Base-by-base conservation (phyloP, 106 monocot genomes). In the Triglochin maritima region DNA sequence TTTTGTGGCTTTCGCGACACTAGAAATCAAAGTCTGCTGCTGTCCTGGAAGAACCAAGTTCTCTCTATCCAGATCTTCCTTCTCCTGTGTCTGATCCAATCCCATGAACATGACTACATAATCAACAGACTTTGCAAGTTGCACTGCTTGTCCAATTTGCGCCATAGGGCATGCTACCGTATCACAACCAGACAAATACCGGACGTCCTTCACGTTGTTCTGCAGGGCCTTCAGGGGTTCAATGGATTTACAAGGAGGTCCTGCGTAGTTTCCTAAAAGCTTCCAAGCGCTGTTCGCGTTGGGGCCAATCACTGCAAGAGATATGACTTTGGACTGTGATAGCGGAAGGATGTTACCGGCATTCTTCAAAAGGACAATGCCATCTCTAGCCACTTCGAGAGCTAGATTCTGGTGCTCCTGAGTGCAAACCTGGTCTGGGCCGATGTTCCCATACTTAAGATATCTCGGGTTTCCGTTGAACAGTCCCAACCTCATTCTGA, bases 361-460 rank as follows among this genome's bases (percentile, higher is more conserved):
- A 66, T 96, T 96, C 76, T 96, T 96, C 10, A 96, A 73, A 43
- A 96, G 80, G 69, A 96, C 95, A 41, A 96, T 83, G 78, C 90
- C 95, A 43, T 87, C 82, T 44, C 75, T 69, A 4, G 95, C 95
- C 41, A 81, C 85, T 70, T 90, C 79, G 6, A 85, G 75, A 17
- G 95, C 90, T 46, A 96, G 59, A 52, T 78, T 55, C 70, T 86
- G 82, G 77, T 88, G 87, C 16, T 79, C 66, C 43, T 48, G 47
- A 6, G 77, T 80, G 74, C 95, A 96, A 41, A 88, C 85, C 63
- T 90, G 77, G 54, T 56, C 56, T 2, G 87, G 62, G n/a, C 70
- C 62, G 45, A 90, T 79, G 49, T 80, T 62, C 9, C 90, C 90
- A 17, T 69, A 90, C 8, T 47, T 46, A 9, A 50, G 71, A 50